Evolutionary conservation across 2,329 filamentous ascomycete species (phyloP).

Genomic region (Metarhizium rileyi): DNA sequence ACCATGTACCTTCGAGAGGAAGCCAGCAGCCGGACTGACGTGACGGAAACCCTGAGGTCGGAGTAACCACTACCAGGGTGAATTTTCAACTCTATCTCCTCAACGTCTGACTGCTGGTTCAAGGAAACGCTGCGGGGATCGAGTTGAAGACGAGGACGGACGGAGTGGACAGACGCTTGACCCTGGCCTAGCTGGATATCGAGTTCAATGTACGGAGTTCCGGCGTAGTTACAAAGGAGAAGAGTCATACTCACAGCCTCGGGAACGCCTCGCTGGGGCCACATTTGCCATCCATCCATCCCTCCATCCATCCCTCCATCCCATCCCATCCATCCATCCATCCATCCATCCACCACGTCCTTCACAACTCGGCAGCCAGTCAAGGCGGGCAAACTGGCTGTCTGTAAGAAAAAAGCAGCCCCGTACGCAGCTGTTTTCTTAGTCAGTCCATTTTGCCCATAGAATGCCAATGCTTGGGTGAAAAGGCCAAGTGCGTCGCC

Average conservation of each 20-base stretch:
- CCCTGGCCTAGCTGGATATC: background rate
- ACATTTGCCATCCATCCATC: background rate
- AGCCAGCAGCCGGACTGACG: background rate
- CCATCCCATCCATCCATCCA: too few species aligned
- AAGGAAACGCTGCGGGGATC: background rate
- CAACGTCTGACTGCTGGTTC: background rate
- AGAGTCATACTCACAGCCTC: constrained; percentile 2
- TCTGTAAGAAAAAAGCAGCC: too few species aligned
- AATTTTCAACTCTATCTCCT: background rate
- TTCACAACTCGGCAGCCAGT: too few species aligned
- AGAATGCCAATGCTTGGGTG: background rate
- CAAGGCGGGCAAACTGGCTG: too few species aligned
- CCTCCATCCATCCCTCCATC: too few species aligned
- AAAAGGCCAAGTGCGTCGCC: background rate
- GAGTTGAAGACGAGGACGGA: too few species aligned
- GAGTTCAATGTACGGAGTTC: background rate
- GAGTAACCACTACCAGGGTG: background rate
- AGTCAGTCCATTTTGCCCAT: too few species aligned
- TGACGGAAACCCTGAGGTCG: background rate
- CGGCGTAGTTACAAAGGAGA: background rate
- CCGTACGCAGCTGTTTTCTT: too few species aligned
- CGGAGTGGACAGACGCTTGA: background rate
- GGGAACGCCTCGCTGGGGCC: background rate
- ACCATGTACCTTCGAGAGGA: background rate
- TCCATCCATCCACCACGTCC: too few species aligned